Evolutionary conservation across 2,329 filamentous ascomycete genomes (phyloP).

Genomic region (Alternaria rosae): DNA sequence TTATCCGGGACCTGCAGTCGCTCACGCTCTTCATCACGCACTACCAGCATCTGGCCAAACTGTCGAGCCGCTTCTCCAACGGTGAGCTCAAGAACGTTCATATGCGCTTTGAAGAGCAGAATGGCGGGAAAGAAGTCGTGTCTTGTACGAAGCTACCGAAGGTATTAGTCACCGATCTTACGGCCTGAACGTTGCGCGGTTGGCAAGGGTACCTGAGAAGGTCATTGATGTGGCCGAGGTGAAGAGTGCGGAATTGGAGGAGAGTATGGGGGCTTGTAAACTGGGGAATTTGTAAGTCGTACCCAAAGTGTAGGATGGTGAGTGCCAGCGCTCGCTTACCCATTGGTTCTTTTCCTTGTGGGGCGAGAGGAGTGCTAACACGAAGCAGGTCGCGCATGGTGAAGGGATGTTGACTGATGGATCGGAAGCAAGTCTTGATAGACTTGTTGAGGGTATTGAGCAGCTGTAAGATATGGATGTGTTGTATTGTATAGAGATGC

Average conservation of each 20-base stretch:
- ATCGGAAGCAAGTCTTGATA: slow-evolving; percentile 25
- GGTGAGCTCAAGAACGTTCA: slow-evolving; percentile 84
- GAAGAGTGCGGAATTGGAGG: slow-evolving; percentile 83
- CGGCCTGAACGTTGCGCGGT: slow-evolving; percentile 87
- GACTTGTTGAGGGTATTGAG: slow-evolving; percentile 23
- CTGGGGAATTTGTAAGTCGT: slow-evolving; percentile 44
- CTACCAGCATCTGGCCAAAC: slow-evolving; percentile 84
- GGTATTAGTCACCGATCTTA: slow-evolving; percentile 95
- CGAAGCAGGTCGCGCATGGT: slow-evolving; percentile 31
- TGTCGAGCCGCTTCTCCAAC: slow-evolving; percentile 71
- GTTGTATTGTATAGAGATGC: not conserved
- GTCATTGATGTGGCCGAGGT: slow-evolving; percentile 80
- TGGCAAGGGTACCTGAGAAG: slow-evolving; percentile 79
- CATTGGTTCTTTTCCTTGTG: too few relatives aligned
- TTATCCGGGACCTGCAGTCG: slow-evolving; percentile 76
- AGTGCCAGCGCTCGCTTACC: too few relatives aligned
- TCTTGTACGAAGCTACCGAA: slow-evolving; percentile 89
- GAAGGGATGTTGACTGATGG: slow-evolving; percentile 33
- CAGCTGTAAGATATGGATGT: slow-evolving; percentile 11
- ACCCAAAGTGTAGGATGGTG: slow-evolving; percentile 14
- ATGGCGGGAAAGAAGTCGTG: slow-evolving; percentile 76
- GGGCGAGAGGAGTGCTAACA: slow-evolving; percentile 23
- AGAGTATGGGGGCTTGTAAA: slow-evolving; percentile 55
- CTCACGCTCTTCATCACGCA: slow-evolving; percentile 97
- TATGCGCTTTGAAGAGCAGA: slow-evolving; percentile 76